A percentile compares a stretch with the other conserved stretches of the same genome.
These are phyloP conservation scores for Apiotrichum porosum DNA, from an alignment of 1,284 basidiomycete genomes.

Conservation along the genomic window DNA sequence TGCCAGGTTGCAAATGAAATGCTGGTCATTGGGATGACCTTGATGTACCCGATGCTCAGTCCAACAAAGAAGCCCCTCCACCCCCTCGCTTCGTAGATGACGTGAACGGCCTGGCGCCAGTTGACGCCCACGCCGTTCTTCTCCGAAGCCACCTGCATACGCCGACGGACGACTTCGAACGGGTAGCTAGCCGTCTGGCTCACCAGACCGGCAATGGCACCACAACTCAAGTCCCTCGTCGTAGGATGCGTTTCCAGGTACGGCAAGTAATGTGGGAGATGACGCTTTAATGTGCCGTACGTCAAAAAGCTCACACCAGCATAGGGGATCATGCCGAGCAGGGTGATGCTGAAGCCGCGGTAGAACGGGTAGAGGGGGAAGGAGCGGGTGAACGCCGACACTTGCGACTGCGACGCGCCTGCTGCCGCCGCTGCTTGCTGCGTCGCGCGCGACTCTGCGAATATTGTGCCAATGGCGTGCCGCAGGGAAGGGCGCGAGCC, in stretches of 20 bases:
- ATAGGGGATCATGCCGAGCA: constrained; percentile 91
- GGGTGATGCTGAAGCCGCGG: constrained; percentile 88
- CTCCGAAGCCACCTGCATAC: constrained; percentile 94
- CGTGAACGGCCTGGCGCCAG: constrained; percentile 69
- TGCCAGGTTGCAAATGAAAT: constrained; percentile 51
- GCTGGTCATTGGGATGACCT: constrained; percentile 92
- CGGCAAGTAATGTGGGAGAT: constrained; percentile 50
- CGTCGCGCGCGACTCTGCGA: constrained; percentile 57
- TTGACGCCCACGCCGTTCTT: constrained; percentile 55
- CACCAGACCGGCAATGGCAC: constrained; percentile 83
- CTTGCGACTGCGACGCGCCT: background rate
- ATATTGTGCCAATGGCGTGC: constrained; percentile 62
- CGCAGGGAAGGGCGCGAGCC: constrained; percentile 59
- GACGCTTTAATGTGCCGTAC: constrained; percentile 76
- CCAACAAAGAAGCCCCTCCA: constrained; percentile 92
- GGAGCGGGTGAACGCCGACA: constrained; percentile 47
- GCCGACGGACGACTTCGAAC: constrained; percentile 85
- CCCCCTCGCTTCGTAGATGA: constrained; percentile 66
- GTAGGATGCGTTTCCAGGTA: constrained; percentile 48
- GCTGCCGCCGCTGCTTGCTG: background rate
- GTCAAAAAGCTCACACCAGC: constrained; percentile 93
- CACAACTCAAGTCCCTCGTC: constrained; percentile 62
- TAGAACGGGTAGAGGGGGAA: constrained; percentile 59
- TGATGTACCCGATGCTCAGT: constrained; percentile 86
- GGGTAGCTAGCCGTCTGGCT: constrained; percentile 93